These are phyloP conservation scores for Capronia coronata DNA, from an alignment of 2,329 filamentous ascomycete species.

Conservation along the genomic window DNA sequence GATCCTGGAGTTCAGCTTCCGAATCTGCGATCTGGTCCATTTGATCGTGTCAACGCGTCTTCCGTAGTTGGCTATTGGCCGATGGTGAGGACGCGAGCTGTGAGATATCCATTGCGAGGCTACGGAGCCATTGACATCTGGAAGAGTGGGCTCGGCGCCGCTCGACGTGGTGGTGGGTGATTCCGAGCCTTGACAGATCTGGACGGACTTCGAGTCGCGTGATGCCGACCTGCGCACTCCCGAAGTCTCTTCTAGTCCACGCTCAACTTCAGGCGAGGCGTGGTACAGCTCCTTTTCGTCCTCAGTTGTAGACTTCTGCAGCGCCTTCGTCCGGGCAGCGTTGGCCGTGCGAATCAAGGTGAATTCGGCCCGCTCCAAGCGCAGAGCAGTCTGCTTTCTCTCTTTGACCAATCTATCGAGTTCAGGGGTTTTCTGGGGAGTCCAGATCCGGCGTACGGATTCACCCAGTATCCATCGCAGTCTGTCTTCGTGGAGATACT, in stretches of 20 bases:
- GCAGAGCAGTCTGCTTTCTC: slow-evolving; percentile 68
- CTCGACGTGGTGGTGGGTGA: not conserved
- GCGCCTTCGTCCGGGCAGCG: slow-evolving; percentile 57
- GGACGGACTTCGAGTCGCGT: slow-evolving; percentile 39
- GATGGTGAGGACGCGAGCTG: slow-evolving; percentile 31
- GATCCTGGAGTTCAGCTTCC: slow-evolving; percentile 31
- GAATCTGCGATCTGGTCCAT: slow-evolving; percentile 33
- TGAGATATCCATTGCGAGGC: slow-evolving; percentile 35
- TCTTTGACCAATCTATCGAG: slow-evolving; percentile 72
- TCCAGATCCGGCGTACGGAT: slow-evolving; percentile 72
- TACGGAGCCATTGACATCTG: slow-evolving; percentile 34
- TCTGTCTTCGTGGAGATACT: slow-evolving; percentile 67
- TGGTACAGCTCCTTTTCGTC: slow-evolving; percentile 53
- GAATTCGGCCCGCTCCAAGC: slow-evolving; percentile 77
- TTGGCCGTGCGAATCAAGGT: slow-evolving; percentile 74
- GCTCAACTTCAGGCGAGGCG: slow-evolving; percentile 57
- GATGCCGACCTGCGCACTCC: slow-evolving; percentile 60
- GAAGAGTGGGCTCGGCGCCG: slow-evolving; percentile 4
- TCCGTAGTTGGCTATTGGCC: slow-evolving; percentile 35
- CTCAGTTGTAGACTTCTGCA: slow-evolving; percentile 28
- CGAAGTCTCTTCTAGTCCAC: slow-evolving; percentile 43
- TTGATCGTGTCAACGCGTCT: slow-evolving; percentile 36
- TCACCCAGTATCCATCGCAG: slow-evolving; percentile 76
- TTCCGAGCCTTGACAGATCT: not conserved
- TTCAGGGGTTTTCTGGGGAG: slow-evolving; percentile 67